These are phyloP conservation scores for Guillardia theta DNA, from an alignment of 78 protist genomes.

Conservation along the genomic window DNA sequence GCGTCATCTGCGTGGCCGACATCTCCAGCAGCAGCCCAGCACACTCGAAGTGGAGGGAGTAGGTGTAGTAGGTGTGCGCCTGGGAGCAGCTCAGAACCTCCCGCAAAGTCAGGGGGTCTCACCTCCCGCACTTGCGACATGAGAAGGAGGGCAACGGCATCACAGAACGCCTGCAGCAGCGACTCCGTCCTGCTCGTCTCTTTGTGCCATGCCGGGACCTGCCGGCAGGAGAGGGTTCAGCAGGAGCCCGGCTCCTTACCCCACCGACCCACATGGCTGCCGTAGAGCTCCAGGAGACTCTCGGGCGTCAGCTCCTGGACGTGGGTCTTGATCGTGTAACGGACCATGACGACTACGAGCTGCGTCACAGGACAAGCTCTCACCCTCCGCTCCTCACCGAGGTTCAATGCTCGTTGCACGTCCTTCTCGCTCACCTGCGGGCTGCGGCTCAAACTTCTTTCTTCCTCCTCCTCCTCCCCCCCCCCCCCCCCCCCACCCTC, in stretches of 20 bases:
- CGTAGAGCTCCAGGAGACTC: too few relatives aligned
- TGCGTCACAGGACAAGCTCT: too few relatives aligned
- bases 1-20: background rate
- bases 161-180: background rate
- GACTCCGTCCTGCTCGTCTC: background rate
- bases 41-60: background rate
- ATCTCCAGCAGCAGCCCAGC: background rate
- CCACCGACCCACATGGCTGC: too few relatives aligned
- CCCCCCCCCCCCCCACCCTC: too few relatives aligned
- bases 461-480: too few relatives aligned
- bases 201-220: background rate
- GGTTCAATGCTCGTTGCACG: too few relatives aligned
- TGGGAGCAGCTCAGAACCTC: background rate
- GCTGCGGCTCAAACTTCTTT: too few relatives aligned
- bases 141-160: background rate
- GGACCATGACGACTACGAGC: background rate
- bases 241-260: too few relatives aligned
- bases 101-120: background rate
- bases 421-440: too few relatives aligned
- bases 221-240: too few relatives aligned
- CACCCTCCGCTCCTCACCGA: too few relatives aligned
- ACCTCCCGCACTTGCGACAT: background rate
- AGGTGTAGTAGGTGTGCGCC: background rate
- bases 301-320: background rate
- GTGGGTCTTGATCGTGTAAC: background rate